These are phyloP conservation scores for Schrenkiella parvula DNA, from an alignment of 345 rosid genomes.

Conservation along the genomic window DNA sequence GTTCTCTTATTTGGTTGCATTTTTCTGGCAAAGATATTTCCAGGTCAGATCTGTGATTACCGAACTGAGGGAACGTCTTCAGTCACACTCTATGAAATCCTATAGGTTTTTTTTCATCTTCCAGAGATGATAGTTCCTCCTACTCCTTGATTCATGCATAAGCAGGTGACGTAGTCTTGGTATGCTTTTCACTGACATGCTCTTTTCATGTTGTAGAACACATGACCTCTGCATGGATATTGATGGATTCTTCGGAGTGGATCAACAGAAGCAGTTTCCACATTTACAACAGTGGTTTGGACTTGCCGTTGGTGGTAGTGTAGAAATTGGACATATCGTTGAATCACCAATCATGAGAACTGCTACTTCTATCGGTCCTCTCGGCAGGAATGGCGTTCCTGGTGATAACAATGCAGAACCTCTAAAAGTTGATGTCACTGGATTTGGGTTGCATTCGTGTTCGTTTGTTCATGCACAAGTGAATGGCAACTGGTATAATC, in stretches of 20 bases:
- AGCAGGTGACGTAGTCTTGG: not conserved
- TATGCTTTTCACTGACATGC: not conserved
- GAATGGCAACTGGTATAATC: conserved; percentile 83
- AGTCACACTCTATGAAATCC: conserved; percentile 95
- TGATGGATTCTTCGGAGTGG: conserved; percentile 64
- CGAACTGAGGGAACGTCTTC: conserved; percentile 85
- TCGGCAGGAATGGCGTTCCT: conserved; percentile 80
- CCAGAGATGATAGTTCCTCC: conserved; percentile 59
- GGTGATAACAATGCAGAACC: conserved; percentile 75
- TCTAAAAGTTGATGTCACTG: conserved; percentile 85
- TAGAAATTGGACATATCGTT: conserved; percentile 86
- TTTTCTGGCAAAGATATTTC: conserved; percentile 90
- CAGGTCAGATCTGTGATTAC: conserved; percentile 98
- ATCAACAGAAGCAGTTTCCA: conserved; percentile 76
- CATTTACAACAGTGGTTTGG: conserved; percentile 96
- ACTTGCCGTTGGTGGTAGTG: conserved; percentile 69
- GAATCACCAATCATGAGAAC: conserved; percentile 79
- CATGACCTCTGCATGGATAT: conserved; percentile 76
- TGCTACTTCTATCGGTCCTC: conserved; percentile 87
- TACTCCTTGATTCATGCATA: not conserved
- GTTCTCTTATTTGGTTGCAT: conserved; percentile 71
- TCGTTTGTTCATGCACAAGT: conserved; percentile 90
- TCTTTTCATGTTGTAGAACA: conserved; percentile 49
- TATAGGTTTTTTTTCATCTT: conserved; percentile 92
- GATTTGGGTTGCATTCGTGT: conserved; percentile 88